Conservation (phyloP, 192 early-diverging fungal species). For the Gryganskiella cystojenkinii region DNA sequence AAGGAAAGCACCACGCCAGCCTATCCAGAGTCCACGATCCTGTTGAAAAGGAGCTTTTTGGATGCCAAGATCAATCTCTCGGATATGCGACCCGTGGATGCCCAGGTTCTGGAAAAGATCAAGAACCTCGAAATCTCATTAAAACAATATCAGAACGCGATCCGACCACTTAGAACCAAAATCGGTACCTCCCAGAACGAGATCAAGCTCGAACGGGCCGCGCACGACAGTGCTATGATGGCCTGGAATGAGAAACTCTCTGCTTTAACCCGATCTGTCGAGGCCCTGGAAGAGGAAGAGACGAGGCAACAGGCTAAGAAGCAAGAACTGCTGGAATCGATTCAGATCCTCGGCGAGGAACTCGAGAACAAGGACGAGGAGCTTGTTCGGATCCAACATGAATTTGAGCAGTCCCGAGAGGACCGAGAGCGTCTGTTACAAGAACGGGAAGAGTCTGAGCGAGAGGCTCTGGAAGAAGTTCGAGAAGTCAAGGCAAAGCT, state of each 20-base stretch:
- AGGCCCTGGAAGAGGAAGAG: constrained; percentile 2
- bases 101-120: constrained; percentile 14
- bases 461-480: neutral
- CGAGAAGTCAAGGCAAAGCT: neutral
- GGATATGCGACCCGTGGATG: constrained; percentile 17
- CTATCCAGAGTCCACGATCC: constrained; percentile 15
- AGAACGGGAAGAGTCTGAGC: constrained; percentile 23
- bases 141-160: constrained; percentile 18
- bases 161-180: neutral
- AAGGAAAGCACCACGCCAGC: constrained; percentile 35
- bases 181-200: constrained; percentile 6
- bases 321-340: constrained; percentile 12
- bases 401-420: constrained; percentile 1
- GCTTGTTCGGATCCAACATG: neutral
- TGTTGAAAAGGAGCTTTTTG: constrained; percentile 1
- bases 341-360: neutral
- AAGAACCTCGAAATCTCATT: constrained; percentile 37
- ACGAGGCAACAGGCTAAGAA: neutral
- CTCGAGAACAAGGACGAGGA: neutral
- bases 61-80: constrained; percentile 18
- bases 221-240: constrained; percentile 9
- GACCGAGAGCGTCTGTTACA: constrained; percentile 1
- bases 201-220: neutral
- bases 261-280: neutral
- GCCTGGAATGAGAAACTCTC: neutral